A percentile compares a stretch with the other conserved stretches of the same genome.
Evolutionary conservation across 2,329 filamentous ascomycete genomes (phyloP).

Genomic region (Akanthomyces uredinophilus): DNA sequence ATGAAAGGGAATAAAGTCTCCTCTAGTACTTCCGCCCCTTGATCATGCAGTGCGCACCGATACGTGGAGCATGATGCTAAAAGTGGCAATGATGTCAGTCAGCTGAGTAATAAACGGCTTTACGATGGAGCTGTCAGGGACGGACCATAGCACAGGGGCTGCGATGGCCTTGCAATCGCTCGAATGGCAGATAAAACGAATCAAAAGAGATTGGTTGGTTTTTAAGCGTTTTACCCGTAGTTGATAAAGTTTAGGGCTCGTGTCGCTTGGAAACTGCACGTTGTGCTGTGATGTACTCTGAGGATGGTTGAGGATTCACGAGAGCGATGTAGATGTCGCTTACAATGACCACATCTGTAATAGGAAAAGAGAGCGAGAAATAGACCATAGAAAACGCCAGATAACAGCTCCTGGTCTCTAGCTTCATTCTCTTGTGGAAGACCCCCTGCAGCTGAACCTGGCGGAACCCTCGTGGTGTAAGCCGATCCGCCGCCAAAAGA

Average conservation of each 20-base stretch:
- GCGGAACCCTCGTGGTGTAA: background rate
- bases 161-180: too few species aligned
- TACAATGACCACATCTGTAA: background rate
- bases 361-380: background rate
- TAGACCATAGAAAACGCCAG: background rate
- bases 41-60: background rate
- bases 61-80: background rate
- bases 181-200: background rate
- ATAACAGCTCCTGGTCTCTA: background rate
- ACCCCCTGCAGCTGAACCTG: background rate
- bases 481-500: background rate
- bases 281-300: too few species aligned
- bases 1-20: background rate
- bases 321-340: too few species aligned
- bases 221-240: too few species aligned
- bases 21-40: background rate
- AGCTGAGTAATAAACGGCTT: conserved; percentile 9
- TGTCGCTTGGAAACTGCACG: too few species aligned
- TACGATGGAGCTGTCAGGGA: background rate
- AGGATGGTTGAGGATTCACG: too few species aligned
- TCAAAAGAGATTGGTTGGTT: too few species aligned
- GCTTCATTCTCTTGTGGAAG: background rate
- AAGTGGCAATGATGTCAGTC: background rate
- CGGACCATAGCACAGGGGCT: background rate
- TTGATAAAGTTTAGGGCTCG: too few species aligned